phyloP scores from a whole-genome alignment of 495 filamentous ascomycete species.

The Annulohypoxylon maeteangense region DNA sequence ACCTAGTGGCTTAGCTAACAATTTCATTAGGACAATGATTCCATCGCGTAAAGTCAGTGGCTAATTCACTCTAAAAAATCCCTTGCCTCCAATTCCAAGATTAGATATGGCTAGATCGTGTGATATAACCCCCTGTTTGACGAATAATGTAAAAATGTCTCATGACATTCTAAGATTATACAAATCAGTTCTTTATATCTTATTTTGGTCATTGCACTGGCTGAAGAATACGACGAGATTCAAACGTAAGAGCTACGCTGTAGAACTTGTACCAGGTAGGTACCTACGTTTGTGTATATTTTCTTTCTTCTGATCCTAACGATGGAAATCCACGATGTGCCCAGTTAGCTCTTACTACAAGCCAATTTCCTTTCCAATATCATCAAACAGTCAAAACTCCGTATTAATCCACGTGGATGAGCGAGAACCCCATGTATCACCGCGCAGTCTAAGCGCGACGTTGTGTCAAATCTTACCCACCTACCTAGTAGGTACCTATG shows the following conservation, averaged over 20 bases:
- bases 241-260: neutral
- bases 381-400: no score
- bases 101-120: neutral
- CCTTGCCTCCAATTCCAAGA: neutral
- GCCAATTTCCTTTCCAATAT: no score
- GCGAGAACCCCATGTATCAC: neutral
- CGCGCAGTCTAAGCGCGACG: neutral
- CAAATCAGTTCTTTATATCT: neutral
- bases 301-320: no score
- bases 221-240: neutral
- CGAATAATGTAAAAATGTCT: neutral
- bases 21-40: slow-evolving; percentile 5
- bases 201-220: neutral
- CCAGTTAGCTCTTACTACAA: neutral
- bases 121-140: neutral
- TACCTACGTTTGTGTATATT: no score
- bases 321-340: no score
- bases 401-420: neutral
- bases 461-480: no score
- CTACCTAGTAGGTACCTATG: neutral
- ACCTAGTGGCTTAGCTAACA: neutral
- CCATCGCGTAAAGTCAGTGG: neutral
- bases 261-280: no score
- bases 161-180: neutral
- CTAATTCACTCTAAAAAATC: neutral